Evolutionary conservation across 495 filamentous ascomycete genomes (phyloP).

Genomic region (Thozetella sp.): DNA sequence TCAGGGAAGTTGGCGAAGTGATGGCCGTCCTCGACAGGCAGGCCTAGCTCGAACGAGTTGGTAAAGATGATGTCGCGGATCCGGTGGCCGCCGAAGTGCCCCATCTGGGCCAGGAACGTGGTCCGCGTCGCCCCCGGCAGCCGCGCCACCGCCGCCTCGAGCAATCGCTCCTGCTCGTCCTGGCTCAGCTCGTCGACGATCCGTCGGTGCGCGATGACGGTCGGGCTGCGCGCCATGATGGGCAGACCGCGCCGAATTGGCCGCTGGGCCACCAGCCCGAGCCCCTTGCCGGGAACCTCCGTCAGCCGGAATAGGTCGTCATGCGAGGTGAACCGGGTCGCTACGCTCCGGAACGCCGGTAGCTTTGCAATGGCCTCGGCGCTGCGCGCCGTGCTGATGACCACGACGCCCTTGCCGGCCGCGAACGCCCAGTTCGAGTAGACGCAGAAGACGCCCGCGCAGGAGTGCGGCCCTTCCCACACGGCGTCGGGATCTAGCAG

Average conservation of each 20-base stretch:
- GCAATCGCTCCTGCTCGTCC: conserved; percentile 12
- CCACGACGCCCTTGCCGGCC: conserved; percentile 17
- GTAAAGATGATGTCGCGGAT: conserved; percentile 24
- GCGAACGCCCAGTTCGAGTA: conserved; percentile 23
- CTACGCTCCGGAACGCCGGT: neutral
- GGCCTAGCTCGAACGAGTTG: conserved; percentile 26
- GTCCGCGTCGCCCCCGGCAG: conserved; percentile 14
- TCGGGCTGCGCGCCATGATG: conserved; percentile 20
- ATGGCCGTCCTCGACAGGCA: conserved; percentile 14
- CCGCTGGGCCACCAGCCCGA: conserved; percentile 17
- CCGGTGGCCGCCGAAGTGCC: conserved; percentile 15
- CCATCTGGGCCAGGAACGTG: conserved; percentile 14
- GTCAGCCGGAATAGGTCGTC: conserved; percentile 7
- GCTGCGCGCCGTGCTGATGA: conserved; percentile 20
- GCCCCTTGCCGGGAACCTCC: conserved; percentile 19
- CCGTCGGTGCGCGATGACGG: conserved; percentile 21
- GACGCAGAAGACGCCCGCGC: conserved; percentile 23
- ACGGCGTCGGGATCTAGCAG: neutral
- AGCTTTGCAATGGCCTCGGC: conserved; percentile 11
- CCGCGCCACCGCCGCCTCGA: conserved; percentile 18
- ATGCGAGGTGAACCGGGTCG: neutral
- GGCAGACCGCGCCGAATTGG: conserved; percentile 17
- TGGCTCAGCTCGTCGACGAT: conserved; percentile 13
- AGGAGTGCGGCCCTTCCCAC: conserved; percentile 12
- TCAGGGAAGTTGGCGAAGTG: conserved; percentile 30